Evolutionary conservation across 2,329 filamentous ascomycete genomes (phyloP).

Genomic region (Fusarium floridanum): DNA sequence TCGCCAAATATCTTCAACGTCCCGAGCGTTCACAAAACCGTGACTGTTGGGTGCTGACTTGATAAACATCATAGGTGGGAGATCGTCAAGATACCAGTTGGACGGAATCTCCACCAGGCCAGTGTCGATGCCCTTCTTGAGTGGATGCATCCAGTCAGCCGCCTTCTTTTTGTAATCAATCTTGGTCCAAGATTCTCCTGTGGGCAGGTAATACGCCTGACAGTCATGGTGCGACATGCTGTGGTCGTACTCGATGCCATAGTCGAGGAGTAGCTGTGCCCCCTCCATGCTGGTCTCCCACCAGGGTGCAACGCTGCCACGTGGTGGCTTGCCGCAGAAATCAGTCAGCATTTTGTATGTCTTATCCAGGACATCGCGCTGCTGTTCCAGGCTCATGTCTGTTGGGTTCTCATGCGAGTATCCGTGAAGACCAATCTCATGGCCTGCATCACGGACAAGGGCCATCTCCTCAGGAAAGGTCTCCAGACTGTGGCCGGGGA

Average conservation of each 20-base stretch:
- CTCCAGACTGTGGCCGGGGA: conserved; percentile 63
- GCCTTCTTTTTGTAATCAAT: conserved; percentile 68
- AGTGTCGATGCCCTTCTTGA: conserved; percentile 69
- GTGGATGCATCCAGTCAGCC: conserved; percentile 59
- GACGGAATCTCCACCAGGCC: conserved; percentile 75
- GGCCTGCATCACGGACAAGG: conserved; percentile 59
- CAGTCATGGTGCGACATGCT: conserved; percentile 69
- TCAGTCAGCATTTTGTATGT: conserved; percentile 78
- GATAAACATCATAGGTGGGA: conserved; percentile 80
- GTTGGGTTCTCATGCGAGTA: conserved; percentile 81
- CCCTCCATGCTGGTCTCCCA: conserved; percentile 81
- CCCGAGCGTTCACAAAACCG: conserved; percentile 68
- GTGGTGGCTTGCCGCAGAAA: conserved; percentile 76
- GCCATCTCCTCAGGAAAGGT: conserved; percentile 62
- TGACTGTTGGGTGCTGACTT: conserved; percentile 75
- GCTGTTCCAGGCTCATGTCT: conserved; percentile 80
- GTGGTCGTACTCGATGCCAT: conserved; percentile 79
- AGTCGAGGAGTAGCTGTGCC: conserved; percentile 72
- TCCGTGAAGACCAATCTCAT: conserved; percentile 72
- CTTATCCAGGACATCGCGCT: conserved; percentile 80
- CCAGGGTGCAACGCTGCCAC: conserved; percentile 79
- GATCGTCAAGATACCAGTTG: conserved; percentile 73
- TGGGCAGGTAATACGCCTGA: conserved; percentile 73
- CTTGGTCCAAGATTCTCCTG: conserved; percentile 75
- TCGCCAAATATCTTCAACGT: conserved; percentile 74